Base-by-base conservation (phyloP, 2,329 filamentous ascomycete species). In the Talaromyces marneffei region DNA sequence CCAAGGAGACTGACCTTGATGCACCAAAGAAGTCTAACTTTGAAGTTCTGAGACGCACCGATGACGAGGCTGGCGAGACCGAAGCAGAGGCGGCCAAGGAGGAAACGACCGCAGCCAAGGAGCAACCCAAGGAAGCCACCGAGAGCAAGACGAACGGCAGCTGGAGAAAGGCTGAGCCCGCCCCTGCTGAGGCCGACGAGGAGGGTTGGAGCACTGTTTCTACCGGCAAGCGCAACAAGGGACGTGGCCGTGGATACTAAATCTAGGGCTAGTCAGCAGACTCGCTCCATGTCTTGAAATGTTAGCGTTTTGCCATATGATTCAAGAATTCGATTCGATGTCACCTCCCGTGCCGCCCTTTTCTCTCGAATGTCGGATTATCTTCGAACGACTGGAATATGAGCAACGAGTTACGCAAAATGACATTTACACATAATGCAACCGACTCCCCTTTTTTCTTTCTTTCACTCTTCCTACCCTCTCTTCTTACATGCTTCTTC, bases 21-120 rank as follows among this genome's bases (percentile, higher is more conserved):
- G 69, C 69, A n/a, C 73, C 75, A 29, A 76, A 76, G 64, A 76
- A 76, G 27, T 77, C 77, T 40, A 82, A 78, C 68, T 82, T 81
- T 66, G 84, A 85, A 67, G 80, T 85, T 66, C 77, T 85, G 63
- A 80, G 78, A 68, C 77, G 81, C 67, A 76, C 73, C 59, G 76
- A 79, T 53, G 77, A 77, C 14, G 81, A 81, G 65, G 77, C 72
- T 37, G 76, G 77, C 40, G 82, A 83, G 42, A 80, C 83, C 65
- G 82, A 81, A 54, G 79, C 80, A 59, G 76, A 81, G 56, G 77
- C 77, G 35, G 69, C 71, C 29, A 76, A 77, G 40, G 67, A 77
- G 42, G 77, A 80, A 42, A 80, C 83, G 65, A 77, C 78, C 33
- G 74, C 63, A 83, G 84, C 84, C 29, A 81, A 84, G 68, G 82